Conservation (phyloP, 352 stramenopile species). For the Globisporangium canariense region DNA sequence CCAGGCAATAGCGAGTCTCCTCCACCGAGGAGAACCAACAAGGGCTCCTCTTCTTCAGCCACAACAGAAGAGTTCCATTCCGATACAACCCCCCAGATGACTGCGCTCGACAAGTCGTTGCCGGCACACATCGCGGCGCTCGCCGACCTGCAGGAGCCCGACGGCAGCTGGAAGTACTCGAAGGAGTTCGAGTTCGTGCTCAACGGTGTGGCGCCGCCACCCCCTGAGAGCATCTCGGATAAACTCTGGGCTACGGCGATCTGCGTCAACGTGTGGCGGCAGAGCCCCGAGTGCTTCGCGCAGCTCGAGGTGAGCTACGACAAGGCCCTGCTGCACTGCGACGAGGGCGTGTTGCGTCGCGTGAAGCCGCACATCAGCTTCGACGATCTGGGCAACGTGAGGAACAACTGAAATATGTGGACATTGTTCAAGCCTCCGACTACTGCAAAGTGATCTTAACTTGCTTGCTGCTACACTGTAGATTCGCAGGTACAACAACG, state of each 20-base stretch:
- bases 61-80: not conserved
- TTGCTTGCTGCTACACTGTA: constrained; percentile 11
- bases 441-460: not conserved
- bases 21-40: not conserved
- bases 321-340: constrained; percentile 56
- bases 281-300: constrained; percentile 61
- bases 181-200: constrained; percentile 54
- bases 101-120: constrained; percentile 25
- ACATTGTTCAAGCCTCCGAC: not conserved
- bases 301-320: constrained; percentile 51
- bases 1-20: not conserved
- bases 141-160: constrained; percentile 42
- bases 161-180: constrained; percentile 65
- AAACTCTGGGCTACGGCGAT: constrained; percentile 63
- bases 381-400: constrained; percentile 31
- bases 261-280: constrained; percentile 48
- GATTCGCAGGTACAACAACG: constrained; percentile 58
- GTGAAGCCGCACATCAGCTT: constrained; percentile 44
- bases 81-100: not conserved
- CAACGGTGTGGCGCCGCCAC: constrained; percentile 36
- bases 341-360: constrained; percentile 50
- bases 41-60: not conserved
- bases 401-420: not conserved
- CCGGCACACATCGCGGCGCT: constrained; percentile 42
- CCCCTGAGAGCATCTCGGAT: constrained; percentile 39